Percentiles rank a stretch among this genome's conserved stretches.
phyloP scores from a whole-genome alignment of 2,329 filamentous ascomycete genomes.

The Pseudogymnoascus sp. region DNA sequence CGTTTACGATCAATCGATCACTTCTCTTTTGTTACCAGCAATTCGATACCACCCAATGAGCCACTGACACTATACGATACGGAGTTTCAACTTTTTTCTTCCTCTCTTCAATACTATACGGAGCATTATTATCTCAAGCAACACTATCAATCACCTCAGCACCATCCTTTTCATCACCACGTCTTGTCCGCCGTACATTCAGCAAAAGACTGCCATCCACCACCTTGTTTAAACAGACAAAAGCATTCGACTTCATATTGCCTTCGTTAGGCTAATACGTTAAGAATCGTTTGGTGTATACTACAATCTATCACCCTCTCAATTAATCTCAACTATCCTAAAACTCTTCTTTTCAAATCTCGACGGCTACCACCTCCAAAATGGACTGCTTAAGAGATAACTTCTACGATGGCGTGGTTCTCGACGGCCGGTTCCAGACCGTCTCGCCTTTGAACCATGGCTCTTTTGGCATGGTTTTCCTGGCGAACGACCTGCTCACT shows the following conservation, averaged over 20 bases:
- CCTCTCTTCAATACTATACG: conserved; percentile 23
- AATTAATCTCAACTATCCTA: conserved; percentile 17
- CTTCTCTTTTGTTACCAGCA: conserved; percentile 47
- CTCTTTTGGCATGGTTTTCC: conserved; percentile 97
- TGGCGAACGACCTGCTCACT: conserved; percentile 73
- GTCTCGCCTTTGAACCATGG: conserved; percentile 95
- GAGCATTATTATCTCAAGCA: conserved; percentile 18
- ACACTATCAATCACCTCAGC: conserved; percentile 31
- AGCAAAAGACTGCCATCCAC: conserved; percentile 17
- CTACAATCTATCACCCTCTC: conserved; percentile 10
- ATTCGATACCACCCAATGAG: conserved; percentile 37
- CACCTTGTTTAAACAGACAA: conserved; percentile 31
- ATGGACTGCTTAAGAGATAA: conserved; percentile 86
- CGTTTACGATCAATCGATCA: conserved; percentile 36
- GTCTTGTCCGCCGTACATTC: conserved; percentile 14
- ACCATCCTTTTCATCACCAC: conserved; percentile 18
- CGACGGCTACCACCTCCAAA: conserved; percentile 25
- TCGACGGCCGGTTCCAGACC: conserved; percentile 85
- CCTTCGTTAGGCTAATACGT: conserved; percentile 18
- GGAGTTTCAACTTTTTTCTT: conserved; percentile 28
- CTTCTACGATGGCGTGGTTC: conserved; percentile 71
- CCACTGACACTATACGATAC: conserved; percentile 33
- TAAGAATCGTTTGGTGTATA: conserved; percentile 29
- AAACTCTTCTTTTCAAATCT: neutral
- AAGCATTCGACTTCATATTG: conserved; percentile 18